Percentiles rank a stretch among this genome's conserved stretches.
phyloP scores from a whole-genome alignment of 306 rosid genomes.

The Quillaja saponaria region DNA sequence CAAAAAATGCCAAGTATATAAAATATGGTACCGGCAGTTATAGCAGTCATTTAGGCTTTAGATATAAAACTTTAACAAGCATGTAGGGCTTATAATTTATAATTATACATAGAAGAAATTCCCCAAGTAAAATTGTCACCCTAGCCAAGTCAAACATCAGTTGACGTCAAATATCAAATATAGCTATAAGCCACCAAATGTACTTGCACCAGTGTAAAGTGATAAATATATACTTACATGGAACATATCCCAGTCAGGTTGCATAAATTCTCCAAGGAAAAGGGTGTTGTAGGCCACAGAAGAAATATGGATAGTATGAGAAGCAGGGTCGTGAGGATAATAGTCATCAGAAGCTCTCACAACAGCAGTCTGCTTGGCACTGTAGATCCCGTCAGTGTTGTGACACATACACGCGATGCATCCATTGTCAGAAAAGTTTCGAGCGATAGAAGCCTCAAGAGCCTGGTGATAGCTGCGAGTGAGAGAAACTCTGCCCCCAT shows the following conservation, averaged over 20 bases:
- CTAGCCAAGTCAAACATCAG: not conserved
- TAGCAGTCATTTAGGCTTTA: too few species aligned
- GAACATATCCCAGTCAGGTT: constrained; percentile 99
- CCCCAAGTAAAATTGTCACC: too few species aligned
- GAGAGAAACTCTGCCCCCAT: constrained; percentile 88
- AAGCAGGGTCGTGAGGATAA: constrained; percentile 90
- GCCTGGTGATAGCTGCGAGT: constrained; percentile 87
- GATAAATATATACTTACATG: constrained; percentile 55
- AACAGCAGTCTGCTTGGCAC: constrained; percentile 87
- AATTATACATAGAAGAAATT: too few species aligned
- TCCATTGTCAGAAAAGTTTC: constrained; percentile 85
- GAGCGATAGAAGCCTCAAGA: constrained; percentile 81
- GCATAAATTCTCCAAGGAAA: constrained; percentile 97
- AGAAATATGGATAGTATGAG: constrained; percentile 91
- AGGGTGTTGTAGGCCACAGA: constrained; percentile 94
- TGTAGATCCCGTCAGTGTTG: constrained; percentile 86
- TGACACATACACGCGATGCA: constrained; percentile 99
- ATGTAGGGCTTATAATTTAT: too few species aligned
- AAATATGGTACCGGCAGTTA: not conserved
- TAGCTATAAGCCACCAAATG: too few species aligned
- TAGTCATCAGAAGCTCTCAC: constrained; percentile 95
- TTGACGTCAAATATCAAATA: constrained; percentile 4
- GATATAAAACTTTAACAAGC: too few species aligned
- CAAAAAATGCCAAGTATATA: too few species aligned
- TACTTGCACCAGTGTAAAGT: too few species aligned